Conservation (phyloP, 2,329 filamentous ascomycete genomes). For the Penicillium sp. region DNA sequence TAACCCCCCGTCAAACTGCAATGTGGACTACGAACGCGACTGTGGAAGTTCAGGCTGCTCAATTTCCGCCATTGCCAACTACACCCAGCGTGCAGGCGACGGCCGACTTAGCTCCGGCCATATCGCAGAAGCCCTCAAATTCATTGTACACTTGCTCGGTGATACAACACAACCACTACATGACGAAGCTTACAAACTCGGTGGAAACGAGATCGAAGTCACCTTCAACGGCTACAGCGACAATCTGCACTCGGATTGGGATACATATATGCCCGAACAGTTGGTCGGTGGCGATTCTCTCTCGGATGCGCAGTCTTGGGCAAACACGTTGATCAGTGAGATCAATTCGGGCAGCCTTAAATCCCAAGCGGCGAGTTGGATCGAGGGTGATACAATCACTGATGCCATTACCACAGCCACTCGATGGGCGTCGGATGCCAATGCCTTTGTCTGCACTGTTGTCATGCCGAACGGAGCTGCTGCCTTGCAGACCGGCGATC, state of each 20-base stretch:
- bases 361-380: slow-evolving; percentile 51
- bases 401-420: slow-evolving; percentile 55
- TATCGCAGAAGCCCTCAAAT: slow-evolving; percentile 46
- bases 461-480: slow-evolving; percentile 59
- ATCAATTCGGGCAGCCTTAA: slow-evolving; percentile 42
- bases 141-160: slow-evolving; percentile 54
- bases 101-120: slow-evolving; percentile 32
- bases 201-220: slow-evolving; percentile 66
- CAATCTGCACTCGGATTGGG: slow-evolving; percentile 72
- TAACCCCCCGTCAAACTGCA: slow-evolving; percentile 46
- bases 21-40: slow-evolving; percentile 50
- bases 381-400: slow-evolving; percentile 53
- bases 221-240: slow-evolving; percentile 53
- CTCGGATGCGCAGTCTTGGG: slow-evolving; percentile 25
- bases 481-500: slow-evolving; percentile 56
- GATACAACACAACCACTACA: slow-evolving; percentile 72
- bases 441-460: slow-evolving; percentile 60
- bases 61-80: slow-evolving; percentile 53
- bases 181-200: slow-evolving; percentile 55
- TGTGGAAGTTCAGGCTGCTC: slow-evolving; percentile 50
- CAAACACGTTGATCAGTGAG: slow-evolving; percentile 18
- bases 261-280: slow-evolving; percentile 64
- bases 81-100: slow-evolving; percentile 27
- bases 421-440: slow-evolving; percentile 62
- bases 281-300: slow-evolving; percentile 53